Conservation (phyloP, 169 alveolate species). For the Plasmodium yoelii region DNA sequence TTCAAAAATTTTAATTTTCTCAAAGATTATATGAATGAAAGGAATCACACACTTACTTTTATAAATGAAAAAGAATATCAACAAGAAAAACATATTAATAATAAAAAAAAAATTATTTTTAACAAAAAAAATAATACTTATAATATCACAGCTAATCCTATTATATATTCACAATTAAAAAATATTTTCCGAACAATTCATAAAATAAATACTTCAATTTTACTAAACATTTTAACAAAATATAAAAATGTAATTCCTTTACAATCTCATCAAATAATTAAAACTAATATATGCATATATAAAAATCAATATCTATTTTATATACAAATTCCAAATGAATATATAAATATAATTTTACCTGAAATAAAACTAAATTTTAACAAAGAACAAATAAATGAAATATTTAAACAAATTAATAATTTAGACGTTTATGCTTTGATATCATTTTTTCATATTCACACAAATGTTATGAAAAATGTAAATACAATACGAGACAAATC, state of each 20-base stretch:
- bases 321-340: conserved; percentile 8
- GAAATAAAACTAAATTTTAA: background rate
- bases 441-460: conserved; percentile 19
- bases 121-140: conserved; percentile 4
- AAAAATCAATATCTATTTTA: conserved; percentile 16
- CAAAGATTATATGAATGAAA: conserved; percentile 24
- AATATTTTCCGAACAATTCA: conserved; percentile 23
- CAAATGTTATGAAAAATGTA: background rate
- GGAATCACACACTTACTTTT: background rate
- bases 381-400: background rate
- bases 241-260: conserved; percentile 1
- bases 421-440: conserved; percentile 28
- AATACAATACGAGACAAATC: no score
- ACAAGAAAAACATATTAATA: background rate
- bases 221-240: conserved; percentile 9
- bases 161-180: conserved; percentile 17
- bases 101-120: background rate
- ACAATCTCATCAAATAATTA: background rate
- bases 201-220: conserved; percentile 13
- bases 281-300: conserved; percentile 24
- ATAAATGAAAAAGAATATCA: background rate
- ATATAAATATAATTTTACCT: background rate
- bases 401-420: conserved; percentile 15
- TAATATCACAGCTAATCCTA: conserved; percentile 7
- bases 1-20: conserved; percentile 11